Conservation (phyloP, 176 grass and related monocot species). For the Paspalum vaginatum region DNA sequence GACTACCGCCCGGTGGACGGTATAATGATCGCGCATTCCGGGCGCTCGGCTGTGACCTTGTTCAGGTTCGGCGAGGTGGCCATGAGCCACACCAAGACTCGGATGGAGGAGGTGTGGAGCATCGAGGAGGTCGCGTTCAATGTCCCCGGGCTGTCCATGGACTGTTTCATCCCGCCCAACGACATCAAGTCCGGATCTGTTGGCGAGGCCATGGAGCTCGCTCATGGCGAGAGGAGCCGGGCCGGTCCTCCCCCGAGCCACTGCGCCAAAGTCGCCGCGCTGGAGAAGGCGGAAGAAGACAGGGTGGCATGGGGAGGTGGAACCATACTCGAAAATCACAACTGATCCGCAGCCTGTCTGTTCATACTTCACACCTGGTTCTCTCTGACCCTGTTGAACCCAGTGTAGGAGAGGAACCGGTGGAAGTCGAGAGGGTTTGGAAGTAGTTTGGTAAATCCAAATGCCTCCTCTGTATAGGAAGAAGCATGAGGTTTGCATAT, state of each 20-base stretch:
- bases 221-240: constrained; percentile 50
- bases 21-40: constrained; percentile 70
- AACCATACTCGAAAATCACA: constrained; percentile 31
- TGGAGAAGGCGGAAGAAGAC: constrained; percentile 43
- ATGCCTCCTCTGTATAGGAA: constrained; percentile 55
- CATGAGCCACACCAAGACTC: constrained; percentile 79
- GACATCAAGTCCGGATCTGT: constrained; percentile 71
- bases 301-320: constrained; percentile 46
- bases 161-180: constrained; percentile 80
- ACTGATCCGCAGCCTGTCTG: constrained; percentile 37
- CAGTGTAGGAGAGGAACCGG: constrained; percentile 53
- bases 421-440: constrained; percentile 40
- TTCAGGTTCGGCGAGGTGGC: constrained; percentile 80
- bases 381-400: constrained; percentile 41
- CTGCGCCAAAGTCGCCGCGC: constrained; percentile 50
- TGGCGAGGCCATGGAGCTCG: constrained; percentile 52
- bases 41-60: constrained; percentile 62
- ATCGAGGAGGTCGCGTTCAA: constrained; percentile 88
- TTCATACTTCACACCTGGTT: constrained; percentile 37
- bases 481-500: constrained; percentile 40
- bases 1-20: constrained; percentile 79
- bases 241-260: constrained; percentile 24
- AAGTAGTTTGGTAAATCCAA: constrained; percentile 38
- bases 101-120: constrained; percentile 82
- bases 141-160: constrained; percentile 68